Evolutionary conservation across 805 yeast genomes (phyloP).

Genomic region (Limtongia smithiae): DNA sequence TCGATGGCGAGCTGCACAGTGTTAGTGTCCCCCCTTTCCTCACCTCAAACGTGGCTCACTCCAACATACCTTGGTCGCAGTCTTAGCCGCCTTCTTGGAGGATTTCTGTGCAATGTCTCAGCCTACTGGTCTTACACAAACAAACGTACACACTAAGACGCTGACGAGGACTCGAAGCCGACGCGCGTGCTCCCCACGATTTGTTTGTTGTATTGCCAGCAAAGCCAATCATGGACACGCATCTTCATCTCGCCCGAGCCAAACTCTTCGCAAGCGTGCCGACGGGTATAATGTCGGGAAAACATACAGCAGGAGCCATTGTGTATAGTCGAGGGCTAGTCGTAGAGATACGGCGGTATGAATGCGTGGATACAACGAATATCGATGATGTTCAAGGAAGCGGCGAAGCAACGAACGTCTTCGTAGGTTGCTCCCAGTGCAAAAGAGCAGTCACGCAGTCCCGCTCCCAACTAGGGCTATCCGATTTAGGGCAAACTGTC

Average conservation of each 20-base stretch:
- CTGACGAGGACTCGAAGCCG: not conserved
- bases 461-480: no score
- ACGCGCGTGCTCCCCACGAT: not conserved
- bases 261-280: no score
- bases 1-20: conserved; percentile 79
- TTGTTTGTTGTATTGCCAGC: conserved; percentile 17
- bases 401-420: no score
- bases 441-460: no score
- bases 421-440: no score
- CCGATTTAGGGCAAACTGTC: no score
- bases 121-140: conserved; percentile 63
- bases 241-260: conserved; percentile 1
- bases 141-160: conserved; percentile 11
- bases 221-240: conserved; percentile 20
- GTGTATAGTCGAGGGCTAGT: not conserved
- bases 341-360: not conserved
- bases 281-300: no score
- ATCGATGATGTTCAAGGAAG: no score
- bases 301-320: conserved; percentile 28
- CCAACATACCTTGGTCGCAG: conserved; percentile 31
- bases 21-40: not conserved
- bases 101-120: conserved; percentile 57
- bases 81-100: conserved; percentile 68
- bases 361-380: not conserved
- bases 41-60: not conserved